Evolutionary conservation across 2,329 filamentous ascomycete species (phyloP), one percentile per base, ranked within the genome.

Genomic region (Colletotrichum sp.): DNA sequence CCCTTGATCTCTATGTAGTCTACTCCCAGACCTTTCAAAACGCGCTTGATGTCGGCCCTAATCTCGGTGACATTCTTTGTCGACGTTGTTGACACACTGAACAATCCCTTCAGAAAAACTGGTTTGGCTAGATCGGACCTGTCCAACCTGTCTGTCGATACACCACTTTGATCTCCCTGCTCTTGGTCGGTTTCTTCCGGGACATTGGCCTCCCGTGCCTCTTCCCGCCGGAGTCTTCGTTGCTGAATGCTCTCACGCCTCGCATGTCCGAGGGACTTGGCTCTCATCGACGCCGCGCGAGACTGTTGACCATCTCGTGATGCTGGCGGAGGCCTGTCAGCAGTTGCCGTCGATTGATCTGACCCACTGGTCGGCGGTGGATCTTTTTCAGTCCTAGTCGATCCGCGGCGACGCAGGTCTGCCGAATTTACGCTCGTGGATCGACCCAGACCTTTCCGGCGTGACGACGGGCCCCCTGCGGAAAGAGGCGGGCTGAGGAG

Each of bases 1-100:
- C 96, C 96, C 83, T 95, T 95, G 83, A 99, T 98, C 84, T 99
- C 96, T 5, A 90, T 92, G 82, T 95, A 98, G 15, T 98, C 94
- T n/a, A 99, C 95, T 18, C 95, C 95, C 18, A 99, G 91, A 83
- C 96, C 93, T 79, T 93, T 94, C 68, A 99, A 86, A 4, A 99
- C 97, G 66, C 96, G 91, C 82, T 98, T 98, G 80, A 99, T 95
- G 82, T 99, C 97, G 8, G 92, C 89, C 52, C 96, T 93, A 77
- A 99, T 99, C 75, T 95, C 92, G 2, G 93, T 89, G 13, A 99
- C 91, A 1, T 96, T 95, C 82, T 98, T 98, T 82, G 93, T 97
- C 74, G 96, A 98, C 8, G 97, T 99, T 0, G 97, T 99, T 6
- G 95, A 98, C 70, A 99, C 97, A 81, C 96, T 99, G 86, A 99